Evolutionary conservation across 1,284 basidiomycete genomes (phyloP).

Genomic region (Malassezia arunalokei): DNA sequence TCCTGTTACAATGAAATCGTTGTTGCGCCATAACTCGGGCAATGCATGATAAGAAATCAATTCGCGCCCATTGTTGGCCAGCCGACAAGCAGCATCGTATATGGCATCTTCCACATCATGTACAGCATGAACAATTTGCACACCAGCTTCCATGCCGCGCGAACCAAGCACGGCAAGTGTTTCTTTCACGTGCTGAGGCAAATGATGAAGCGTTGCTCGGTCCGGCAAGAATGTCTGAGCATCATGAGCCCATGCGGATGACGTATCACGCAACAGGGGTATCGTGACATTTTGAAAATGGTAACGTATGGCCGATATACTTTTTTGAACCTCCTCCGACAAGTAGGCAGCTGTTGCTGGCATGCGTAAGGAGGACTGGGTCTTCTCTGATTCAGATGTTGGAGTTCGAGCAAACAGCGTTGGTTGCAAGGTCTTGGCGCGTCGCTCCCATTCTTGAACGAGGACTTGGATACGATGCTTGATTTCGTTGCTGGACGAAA

Average conservation of each 20-base stretch:
- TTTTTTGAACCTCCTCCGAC: not conserved
- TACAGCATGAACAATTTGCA: constrained; percentile 16
- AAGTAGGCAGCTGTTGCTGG: not conserved
- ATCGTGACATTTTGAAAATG: constrained; percentile 1
- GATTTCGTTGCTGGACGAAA: not conserved
- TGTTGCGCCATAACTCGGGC: constrained; percentile 41
- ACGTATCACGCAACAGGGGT: not conserved
- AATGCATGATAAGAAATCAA: constrained; percentile 36
- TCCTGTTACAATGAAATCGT: constrained; percentile 41
- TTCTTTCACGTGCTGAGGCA: constrained; percentile 3
- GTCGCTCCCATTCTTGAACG: constrained; percentile 11
- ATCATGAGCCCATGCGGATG: not conserved
- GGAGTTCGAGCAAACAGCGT: not conserved
- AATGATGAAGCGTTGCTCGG: not conserved
- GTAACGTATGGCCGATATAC: not conserved
- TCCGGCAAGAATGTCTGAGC: not conserved
- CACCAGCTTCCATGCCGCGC: constrained; percentile 1
- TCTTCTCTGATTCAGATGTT: not conserved
- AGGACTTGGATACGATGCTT: not conserved
- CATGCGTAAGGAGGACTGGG: not conserved
- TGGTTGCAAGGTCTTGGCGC: constrained; percentile 4
- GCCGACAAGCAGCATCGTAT: constrained; percentile 32
- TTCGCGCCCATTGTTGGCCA: constrained; percentile 32
- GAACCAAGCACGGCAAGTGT: not conserved
- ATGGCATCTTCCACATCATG: constrained; percentile 36